phyloP scores from a whole-genome alignment of 345 rosid species.

The Brassica nigra region DNA sequence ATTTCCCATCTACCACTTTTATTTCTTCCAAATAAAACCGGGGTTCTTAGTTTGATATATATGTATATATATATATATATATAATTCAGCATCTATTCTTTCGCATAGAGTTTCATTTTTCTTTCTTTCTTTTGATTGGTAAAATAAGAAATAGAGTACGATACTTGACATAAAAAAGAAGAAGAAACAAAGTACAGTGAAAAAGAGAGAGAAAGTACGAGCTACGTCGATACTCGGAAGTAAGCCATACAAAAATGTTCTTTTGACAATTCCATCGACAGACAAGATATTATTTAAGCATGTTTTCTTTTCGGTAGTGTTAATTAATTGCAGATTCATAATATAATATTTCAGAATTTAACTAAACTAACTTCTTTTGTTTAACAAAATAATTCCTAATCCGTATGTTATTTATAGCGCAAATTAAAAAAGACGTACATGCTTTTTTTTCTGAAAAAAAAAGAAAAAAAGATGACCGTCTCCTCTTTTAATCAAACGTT shows the following conservation, averaged over 20 bases:
- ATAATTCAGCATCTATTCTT: not conserved
- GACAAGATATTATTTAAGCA: too few relatives aligned
- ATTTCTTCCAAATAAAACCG: constrained; percentile 11
- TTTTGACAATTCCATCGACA: not conserved
- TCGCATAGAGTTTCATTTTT: not conserved
- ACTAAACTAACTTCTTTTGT: not conserved
- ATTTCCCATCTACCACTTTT: constrained; percentile 29
- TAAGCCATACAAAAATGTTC: not conserved
- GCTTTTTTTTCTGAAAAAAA: too few relatives aligned
- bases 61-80: not conserved
- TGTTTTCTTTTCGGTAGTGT: too few relatives aligned
- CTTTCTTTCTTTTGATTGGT: constrained; percentile 5
- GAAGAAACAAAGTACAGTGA: not conserved
- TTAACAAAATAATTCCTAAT: not conserved
- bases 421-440: not conserved
- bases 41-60: not conserved
- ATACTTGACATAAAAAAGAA: too few relatives aligned
- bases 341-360: not conserved
- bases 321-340: not conserved
- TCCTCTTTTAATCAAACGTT: not conserved
- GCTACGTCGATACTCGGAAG: not conserved
- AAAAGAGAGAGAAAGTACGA: not conserved
- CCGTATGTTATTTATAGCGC: too few relatives aligned
- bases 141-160: constrained; percentile 1
- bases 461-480: not conserved